Evolutionary conservation across 1,139 yeast species (phyloP).

Genomic region (Lodderomyces parapsilosis): DNA sequence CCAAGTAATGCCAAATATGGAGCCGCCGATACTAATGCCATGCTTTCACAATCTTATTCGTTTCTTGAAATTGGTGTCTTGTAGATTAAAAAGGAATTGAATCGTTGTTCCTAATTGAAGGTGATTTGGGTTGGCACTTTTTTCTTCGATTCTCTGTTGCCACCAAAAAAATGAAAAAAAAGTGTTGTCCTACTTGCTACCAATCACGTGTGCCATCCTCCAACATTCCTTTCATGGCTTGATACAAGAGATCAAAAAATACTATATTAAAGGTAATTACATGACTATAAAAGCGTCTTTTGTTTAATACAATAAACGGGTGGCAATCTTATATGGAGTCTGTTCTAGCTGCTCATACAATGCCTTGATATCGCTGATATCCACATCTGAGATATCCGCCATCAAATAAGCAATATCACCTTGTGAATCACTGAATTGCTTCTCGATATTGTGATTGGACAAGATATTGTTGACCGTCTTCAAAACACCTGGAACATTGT

Average conservation of each 20-base stretch:
- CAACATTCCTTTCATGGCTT: too few relatives aligned
- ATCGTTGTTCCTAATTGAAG: background rate
- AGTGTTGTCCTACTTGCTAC: too few relatives aligned
- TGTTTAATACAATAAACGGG: conserved; percentile 77
- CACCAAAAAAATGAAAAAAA: too few relatives aligned
- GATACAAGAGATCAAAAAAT: background rate
- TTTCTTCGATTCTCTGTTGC: conserved; percentile 4
- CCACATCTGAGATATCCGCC: conserved; percentile 95
- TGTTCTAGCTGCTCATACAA: conserved; percentile 84
- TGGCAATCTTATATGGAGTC: conserved; percentile 88
- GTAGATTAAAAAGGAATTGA: background rate
- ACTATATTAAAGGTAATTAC: conserved; percentile 2
- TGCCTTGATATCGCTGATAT: conserved; percentile 75
- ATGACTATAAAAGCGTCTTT: background rate
- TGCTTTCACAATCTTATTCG: conserved; percentile 16
- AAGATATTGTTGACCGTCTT: conserved; percentile 95
- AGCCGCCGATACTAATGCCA: conserved; percentile 77
- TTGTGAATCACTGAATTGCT: conserved; percentile 93
- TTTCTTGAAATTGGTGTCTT: background rate
- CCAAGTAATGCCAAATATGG: conserved; percentile 86
- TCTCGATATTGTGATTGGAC: conserved; percentile 93
- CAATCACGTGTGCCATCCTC: background rate
- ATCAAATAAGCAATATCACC: conserved; percentile 96
- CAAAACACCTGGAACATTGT: conserved; percentile 98
- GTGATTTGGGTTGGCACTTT: background rate